These are phyloP conservation scores for Mortierella sp. DNA, from an alignment of 371 early-diverging fungal species.

Conservation along the genomic window DNA sequence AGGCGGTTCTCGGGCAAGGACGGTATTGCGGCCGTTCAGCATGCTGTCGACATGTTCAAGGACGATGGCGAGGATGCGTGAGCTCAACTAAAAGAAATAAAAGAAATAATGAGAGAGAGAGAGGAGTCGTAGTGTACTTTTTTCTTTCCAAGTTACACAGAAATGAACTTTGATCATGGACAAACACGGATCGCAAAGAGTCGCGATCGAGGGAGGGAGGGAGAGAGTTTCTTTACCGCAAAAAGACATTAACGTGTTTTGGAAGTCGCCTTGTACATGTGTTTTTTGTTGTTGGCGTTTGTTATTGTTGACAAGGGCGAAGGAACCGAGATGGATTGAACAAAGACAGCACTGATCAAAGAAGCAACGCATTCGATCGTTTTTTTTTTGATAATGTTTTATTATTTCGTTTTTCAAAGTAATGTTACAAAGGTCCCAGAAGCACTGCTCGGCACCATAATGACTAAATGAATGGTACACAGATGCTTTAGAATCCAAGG, in stretches of 20 bases:
- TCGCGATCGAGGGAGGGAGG: too few species aligned
- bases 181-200: too few species aligned
- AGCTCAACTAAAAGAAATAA: too few species aligned
- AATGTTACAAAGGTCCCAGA: constrained; percentile 12
- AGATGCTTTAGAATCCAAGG: constrained; percentile 54
- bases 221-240: too few species aligned
- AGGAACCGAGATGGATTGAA: too few species aligned
- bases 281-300: too few species aligned
- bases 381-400: background rate
- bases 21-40: constrained; percentile 33
- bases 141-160: background rate
- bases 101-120: background rate
- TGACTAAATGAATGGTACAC: background rate
- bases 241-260: too few species aligned
- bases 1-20: constrained; percentile 34
- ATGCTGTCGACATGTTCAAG: constrained; percentile 40
- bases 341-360: too few species aligned
- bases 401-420: background rate
- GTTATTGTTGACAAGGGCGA: too few species aligned
- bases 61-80: constrained; percentile 34
- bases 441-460: background rate
- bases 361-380: too few species aligned
- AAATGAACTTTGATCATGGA: too few species aligned
- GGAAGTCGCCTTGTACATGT: too few species aligned
- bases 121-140: background rate